These are phyloP conservation scores for Hippophae rhamnoides DNA, from an alignment of 306 rosid species.

Conservation along the genomic window DNA sequence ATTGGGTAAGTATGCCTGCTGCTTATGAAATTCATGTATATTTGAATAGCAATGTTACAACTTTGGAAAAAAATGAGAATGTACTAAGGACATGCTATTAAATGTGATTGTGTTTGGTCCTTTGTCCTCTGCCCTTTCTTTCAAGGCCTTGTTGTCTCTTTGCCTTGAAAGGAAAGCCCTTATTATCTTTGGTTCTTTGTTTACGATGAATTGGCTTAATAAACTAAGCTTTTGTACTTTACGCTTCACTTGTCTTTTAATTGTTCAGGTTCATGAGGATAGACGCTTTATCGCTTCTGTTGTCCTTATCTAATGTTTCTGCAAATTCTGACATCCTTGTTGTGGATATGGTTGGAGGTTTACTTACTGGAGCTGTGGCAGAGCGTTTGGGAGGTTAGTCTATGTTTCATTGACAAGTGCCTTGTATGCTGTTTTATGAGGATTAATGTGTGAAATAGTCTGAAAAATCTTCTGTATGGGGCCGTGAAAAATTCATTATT, in stretches of 20 bases:
- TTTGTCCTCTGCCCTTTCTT: neutral
- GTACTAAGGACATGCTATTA: neutral
- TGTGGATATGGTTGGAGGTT: conserved; percentile 84
- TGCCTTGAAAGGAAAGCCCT: too few species aligned
- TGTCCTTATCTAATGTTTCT: conserved; percentile 77
- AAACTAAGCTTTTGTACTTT: neutral
- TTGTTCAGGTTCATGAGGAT: conserved; percentile 73
- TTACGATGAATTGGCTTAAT: neutral
- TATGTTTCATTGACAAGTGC: conserved; percentile 8
- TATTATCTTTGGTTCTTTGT: neutral
- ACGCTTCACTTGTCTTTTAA: neutral
- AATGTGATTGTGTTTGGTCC: conserved; percentile 4
- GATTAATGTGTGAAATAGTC: neutral
- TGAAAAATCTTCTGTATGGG: neutral
- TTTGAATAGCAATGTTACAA: conserved; percentile 6
- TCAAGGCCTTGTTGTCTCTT: too few species aligned
- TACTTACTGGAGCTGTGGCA: conserved; percentile 91
- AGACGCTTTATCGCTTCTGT: conserved; percentile 77
- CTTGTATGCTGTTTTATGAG: neutral
- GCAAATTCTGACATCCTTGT: conserved; percentile 79
- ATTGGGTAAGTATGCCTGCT: conserved; percentile 47
- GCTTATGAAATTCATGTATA: conserved; percentile 1
- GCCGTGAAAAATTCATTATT: neutral
- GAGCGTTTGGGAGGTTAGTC: conserved; percentile 82
- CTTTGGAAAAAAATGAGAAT: neutral